These are phyloP conservation scores for Cyclotella baltica DNA, from an alignment of 108 stramenopile genomes.

Conservation along the genomic window DNA sequence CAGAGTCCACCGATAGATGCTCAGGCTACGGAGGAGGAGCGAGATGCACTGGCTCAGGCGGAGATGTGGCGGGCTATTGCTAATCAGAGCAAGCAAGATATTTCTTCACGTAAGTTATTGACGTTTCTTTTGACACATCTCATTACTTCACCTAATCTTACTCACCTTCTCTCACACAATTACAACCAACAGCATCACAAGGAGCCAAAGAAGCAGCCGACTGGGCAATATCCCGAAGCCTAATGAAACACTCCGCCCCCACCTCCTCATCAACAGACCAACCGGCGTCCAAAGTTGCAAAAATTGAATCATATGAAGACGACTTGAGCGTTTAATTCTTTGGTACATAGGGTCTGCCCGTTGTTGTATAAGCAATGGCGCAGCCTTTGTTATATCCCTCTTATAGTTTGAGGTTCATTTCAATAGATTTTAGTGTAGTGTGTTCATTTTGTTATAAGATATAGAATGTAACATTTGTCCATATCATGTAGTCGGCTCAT, in stretches of 20 bases:
- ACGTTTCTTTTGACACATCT: not conserved
- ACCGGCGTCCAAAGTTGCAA: not conserved
- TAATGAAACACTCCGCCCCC: slow-evolving; percentile 24
- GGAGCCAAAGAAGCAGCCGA: slow-evolving; percentile 79
- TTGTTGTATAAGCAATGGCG: not conserved
- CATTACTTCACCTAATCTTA: not conserved
- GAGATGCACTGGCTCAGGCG: slow-evolving; percentile 84
- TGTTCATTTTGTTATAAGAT: not conserved
- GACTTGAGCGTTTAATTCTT: slow-evolving; percentile 3
- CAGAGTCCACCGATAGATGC: not conserved
- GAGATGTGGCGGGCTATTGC: slow-evolving; percentile 86
- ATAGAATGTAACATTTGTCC: not conserved
- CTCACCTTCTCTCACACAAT: not conserved
- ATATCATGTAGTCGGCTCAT: no score
- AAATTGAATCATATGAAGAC: not conserved
- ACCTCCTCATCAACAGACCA: slow-evolving; percentile 4
- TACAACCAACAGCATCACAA: slow-evolving; percentile 7
- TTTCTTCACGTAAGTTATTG: slow-evolving; percentile 8
- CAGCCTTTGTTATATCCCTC: not conserved
- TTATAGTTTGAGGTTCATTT: not conserved
- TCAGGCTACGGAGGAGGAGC: slow-evolving; percentile 63
- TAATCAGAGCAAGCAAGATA: slow-evolving; percentile 73
- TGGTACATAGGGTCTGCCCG: not conserved
- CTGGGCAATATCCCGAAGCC: slow-evolving; percentile 83
- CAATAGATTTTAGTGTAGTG: not conserved